Conservation (phyloP, 495 filamentous ascomycete genomes). For the Penicillium mononematosum region DNA sequence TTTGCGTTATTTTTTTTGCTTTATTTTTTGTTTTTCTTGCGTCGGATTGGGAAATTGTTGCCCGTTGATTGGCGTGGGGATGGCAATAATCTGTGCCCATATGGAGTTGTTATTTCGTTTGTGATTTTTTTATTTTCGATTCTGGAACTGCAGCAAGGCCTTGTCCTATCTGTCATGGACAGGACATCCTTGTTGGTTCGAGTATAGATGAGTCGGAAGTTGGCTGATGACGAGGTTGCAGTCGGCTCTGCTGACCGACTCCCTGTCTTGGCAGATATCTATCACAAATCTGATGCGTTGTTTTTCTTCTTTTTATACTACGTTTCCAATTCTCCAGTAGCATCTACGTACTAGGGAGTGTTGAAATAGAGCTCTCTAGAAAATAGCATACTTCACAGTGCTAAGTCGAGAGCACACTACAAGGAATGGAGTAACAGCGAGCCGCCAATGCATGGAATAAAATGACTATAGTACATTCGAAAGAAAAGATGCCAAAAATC, state of each 20-base stretch:
- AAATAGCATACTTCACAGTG: background rate
- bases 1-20: background rate
- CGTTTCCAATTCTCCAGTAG: background rate
- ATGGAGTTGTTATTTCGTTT: background rate
- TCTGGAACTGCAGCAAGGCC: background rate
- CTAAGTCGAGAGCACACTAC: background rate
- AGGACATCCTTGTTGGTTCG: background rate
- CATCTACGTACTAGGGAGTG: no score
- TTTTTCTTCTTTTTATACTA: background rate
- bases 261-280: background rate
- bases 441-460: conserved; percentile 31
- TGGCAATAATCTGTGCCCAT: background rate
- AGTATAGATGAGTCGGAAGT: background rate
- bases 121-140: background rate
- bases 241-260: background rate
- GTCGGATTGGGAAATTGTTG: background rate
- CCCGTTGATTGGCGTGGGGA: background rate
- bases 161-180: background rate
- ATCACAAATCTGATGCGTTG: background rate
- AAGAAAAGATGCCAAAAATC: conserved; percentile 34
- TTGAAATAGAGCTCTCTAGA: background rate
- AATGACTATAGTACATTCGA: conserved; percentile 44
- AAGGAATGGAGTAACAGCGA: conserved; percentile 18
- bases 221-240: background rate
- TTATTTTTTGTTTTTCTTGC: background rate